Evolutionary conservation across 1,284 basidiomycete genomes (phyloP).

Genomic region (Phellopilus nigrolimitatus): DNA sequence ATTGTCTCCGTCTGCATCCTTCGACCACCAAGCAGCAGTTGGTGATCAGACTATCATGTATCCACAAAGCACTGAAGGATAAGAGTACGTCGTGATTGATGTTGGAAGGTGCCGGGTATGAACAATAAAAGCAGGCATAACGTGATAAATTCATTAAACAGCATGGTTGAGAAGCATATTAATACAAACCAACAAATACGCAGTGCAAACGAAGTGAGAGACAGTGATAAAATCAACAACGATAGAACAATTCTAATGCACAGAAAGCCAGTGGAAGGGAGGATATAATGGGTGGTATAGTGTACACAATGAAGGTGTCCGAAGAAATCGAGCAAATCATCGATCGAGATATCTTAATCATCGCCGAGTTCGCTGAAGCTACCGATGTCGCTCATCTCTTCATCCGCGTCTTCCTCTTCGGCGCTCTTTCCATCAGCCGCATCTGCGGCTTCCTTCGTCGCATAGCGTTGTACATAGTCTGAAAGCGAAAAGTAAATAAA

Average conservation of each 20-base stretch:
- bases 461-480: slow-evolving; percentile 86
- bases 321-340: slow-evolving; percentile 15
- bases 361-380: slow-evolving; percentile 78
- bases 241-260: slow-evolving; percentile 9
- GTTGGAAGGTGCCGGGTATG: background rate
- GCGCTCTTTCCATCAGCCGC: slow-evolving; percentile 48
- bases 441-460: slow-evolving; percentile 76
- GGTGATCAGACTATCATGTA: too few relatives aligned
- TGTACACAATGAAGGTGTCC: slow-evolving; percentile 17
- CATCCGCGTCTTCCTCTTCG: slow-evolving; percentile 70
- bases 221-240: slow-evolving; percentile 8
- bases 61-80: too few relatives aligned
- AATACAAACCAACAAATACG: slow-evolving; percentile 4
- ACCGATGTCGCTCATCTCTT: slow-evolving; percentile 90
- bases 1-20: too few relatives aligned
- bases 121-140: background rate
- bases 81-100: too few relatives aligned
- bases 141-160: slow-evolving; percentile 9
- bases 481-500: slow-evolving; percentile 3
- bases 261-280: slow-evolving; percentile 4
- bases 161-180: background rate
- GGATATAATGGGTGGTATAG: slow-evolving; percentile 24
- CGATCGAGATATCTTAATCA: slow-evolving; percentile 27
- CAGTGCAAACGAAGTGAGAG: background rate
- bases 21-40: too few relatives aligned